A percentile compares a stretch with the other conserved stretches of the same genome.
Conservation (phyloP, 129 eudicot genomes). For the Helichrysum umbraculigerum region DNA sequence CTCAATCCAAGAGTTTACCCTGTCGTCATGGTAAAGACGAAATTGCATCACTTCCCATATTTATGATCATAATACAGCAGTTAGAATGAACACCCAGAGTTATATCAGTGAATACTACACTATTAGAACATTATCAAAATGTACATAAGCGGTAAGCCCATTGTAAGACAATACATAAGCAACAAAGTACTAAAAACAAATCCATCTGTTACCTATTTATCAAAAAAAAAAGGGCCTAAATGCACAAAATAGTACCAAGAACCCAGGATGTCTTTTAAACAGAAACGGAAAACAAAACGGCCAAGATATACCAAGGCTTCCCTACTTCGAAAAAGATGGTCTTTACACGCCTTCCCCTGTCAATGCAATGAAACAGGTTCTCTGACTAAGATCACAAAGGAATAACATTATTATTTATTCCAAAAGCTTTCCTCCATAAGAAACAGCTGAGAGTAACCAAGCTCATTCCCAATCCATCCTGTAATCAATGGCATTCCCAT, state of each 20-base stretch:
- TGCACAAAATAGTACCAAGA: background rate
- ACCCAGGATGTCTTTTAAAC: constrained; percentile 1
- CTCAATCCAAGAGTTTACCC: no score
- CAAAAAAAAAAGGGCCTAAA: background rate
- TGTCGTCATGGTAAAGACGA: no score
- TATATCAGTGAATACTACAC: background rate
- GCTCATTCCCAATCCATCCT: background rate
- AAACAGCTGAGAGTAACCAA: constrained; percentile 3
- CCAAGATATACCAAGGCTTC: constrained; percentile 12
- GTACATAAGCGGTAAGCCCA: constrained; percentile 35
- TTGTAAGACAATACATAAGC: constrained; percentile 22
- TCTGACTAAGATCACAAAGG: background rate
- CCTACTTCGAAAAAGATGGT: constrained; percentile 3
- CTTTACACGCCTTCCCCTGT: constrained; percentile 12
- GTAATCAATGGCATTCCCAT: background rate
- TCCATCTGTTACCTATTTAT: background rate
- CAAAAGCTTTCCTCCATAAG: constrained; percentile 10
- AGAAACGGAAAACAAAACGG: background rate
- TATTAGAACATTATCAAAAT: constrained; percentile 24
- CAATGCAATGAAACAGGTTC: constrained; percentile 9
- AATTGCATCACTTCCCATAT: no score
- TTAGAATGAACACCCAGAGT: background rate
- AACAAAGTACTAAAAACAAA: constrained; percentile 25
- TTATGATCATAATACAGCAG: background rate
- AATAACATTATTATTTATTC: constrained; percentile 1